Percentiles rank a stretch among this genome's conserved stretches.
phyloP scores from a whole-genome alignment of 495 filamentous ascomycete species.

The Gamarada debralockiae region DNA sequence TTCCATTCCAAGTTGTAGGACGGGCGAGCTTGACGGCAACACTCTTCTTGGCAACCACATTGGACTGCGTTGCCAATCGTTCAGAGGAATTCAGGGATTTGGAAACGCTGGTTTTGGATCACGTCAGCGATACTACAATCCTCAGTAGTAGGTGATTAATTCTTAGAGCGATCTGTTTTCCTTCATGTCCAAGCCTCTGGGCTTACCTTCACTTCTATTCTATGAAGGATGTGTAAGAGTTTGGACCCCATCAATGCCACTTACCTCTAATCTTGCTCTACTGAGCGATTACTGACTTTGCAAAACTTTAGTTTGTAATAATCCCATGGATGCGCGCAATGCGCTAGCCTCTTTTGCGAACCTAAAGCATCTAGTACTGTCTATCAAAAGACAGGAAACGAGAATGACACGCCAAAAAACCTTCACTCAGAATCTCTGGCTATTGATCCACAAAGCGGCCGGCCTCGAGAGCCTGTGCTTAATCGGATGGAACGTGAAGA shows the following conservation, averaged over 20 bases:
- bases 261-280: too few species aligned
- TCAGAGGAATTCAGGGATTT: conserved; percentile 11
- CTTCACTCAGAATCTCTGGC: conserved; percentile 22
- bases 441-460: conserved; percentile 19
- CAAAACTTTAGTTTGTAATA: too few species aligned
- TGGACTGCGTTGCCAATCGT: conserved; percentile 17
- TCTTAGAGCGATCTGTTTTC: too few species aligned
- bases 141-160: too few species aligned
- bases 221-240: too few species aligned
- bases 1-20: conserved; percentile 25
- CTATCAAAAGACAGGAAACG: conserved; percentile 24
- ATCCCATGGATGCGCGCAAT: conserved; percentile 24
- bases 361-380: conserved; percentile 20
- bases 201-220: too few species aligned
- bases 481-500: conserved; percentile 24
- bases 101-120: conserved; percentile 25
- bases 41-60: conserved; percentile 18
- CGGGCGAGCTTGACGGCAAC: conserved; percentile 17
- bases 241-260: too few species aligned
- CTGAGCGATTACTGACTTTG: too few species aligned
- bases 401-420: neutral
- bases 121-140: conserved; percentile 20
- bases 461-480: conserved; percentile 22
- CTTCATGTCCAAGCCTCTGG: too few species aligned
- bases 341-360: conserved; percentile 7